Evolutionary conservation across 352 stramenopile species (phyloP).

Genomic region (Pythium folliculosum): DNA sequence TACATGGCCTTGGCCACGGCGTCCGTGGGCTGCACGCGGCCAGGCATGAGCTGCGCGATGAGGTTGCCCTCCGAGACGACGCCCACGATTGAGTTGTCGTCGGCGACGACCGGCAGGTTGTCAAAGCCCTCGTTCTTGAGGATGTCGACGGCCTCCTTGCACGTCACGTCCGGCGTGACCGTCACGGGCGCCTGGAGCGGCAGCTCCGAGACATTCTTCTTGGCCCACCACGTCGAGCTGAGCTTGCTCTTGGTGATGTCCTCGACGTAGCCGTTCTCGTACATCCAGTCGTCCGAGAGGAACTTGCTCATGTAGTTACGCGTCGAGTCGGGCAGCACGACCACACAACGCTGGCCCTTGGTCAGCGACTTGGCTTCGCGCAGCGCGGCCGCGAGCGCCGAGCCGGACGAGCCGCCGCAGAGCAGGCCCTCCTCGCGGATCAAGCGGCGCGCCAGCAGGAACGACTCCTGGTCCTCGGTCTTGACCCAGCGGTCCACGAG

Average conservation of each 20-base stretch:
- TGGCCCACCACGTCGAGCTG: constrained; percentile 94
- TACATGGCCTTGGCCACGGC: constrained; percentile 93
- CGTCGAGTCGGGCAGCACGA: constrained; percentile 95
- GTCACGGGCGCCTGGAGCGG: constrained; percentile 90
- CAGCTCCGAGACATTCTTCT: constrained; percentile 91
- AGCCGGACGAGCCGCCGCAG: constrained; percentile 93
- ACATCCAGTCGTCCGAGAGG: constrained; percentile 95
- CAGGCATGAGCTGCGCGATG: constrained; percentile 89
- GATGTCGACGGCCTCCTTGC: constrained; percentile 94
- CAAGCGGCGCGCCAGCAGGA: constrained; percentile 92
- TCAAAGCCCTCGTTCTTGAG: constrained; percentile 93
- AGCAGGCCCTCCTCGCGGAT: constrained; percentile 96
- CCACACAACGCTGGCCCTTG: constrained; percentile 91
- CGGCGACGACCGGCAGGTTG: constrained; percentile 73
- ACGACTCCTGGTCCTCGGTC: constrained; percentile 92
- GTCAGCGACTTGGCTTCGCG: constrained; percentile 86
- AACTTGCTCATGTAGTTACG: constrained; percentile 99
- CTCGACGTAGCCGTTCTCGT: constrained; percentile 82
- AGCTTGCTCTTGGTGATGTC: constrained; percentile 71
- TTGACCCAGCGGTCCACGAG: constrained; percentile 96
- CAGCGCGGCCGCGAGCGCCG: constrained; percentile 86
- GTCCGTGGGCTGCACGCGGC: constrained; percentile 85
- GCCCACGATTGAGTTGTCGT: constrained; percentile 91
- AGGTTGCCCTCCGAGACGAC: constrained; percentile 97
- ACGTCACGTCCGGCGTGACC: constrained; percentile 89